Conservation (phyloP, 345 rosid genomes). For the Rhodomyrtus tomentosa region DNA sequence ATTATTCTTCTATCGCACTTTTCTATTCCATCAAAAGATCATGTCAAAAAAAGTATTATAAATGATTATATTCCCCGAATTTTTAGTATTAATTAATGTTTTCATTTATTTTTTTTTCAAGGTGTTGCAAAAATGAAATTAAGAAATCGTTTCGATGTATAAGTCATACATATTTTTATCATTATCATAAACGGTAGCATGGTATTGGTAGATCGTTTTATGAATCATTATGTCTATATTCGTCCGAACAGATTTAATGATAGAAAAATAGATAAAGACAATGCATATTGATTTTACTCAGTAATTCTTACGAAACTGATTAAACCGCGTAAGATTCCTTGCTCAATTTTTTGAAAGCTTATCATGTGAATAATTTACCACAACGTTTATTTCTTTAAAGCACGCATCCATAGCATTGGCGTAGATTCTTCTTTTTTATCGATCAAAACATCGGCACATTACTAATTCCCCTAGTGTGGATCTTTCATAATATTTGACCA, state of each 20-base stretch:
- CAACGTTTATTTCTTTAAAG: background rate
- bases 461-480: no score
- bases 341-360: background rate
- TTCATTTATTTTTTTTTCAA: background rate
- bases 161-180: no score
- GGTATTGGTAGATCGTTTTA: background rate
- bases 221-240: background rate
- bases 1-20: no score
- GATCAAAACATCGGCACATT: no score
- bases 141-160: background rate
- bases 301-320: accelerated
- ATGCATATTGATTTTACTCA: background rate
- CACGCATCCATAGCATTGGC: background rate
- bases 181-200: no score
- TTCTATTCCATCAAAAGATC: no score
- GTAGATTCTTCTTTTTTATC: no score
- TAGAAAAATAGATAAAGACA: background rate
- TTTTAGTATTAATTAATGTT: background rate
- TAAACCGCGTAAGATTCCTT: background rate
- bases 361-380: background rate
- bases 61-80: background rate
- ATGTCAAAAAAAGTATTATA: no score
- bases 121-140: background rate
- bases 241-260: background rate
- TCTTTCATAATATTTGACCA: no score